Evolutionary conservation across 306 rosid genomes (phyloP).

Genomic region (Trifolium fragiferum): DNA sequence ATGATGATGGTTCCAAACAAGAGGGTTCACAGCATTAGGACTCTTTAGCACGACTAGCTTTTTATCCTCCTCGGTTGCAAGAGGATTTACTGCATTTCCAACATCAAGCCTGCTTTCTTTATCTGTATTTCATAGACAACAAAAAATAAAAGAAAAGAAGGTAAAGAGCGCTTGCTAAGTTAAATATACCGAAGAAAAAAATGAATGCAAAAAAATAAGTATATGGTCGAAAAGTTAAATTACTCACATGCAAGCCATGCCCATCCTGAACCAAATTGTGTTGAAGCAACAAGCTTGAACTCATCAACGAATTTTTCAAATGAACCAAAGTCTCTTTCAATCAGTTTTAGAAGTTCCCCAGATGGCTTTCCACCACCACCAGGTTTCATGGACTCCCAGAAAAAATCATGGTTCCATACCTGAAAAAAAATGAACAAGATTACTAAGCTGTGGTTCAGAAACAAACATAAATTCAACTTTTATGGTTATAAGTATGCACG

Average conservation of each 20-base stretch:
- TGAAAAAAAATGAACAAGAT: conserved; percentile 38
- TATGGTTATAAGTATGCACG: conserved; percentile 1
- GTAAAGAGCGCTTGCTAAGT: neutral
- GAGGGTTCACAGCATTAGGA: conserved; percentile 91
- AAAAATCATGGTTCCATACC: conserved; percentile 95
- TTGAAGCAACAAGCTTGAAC: conserved; percentile 73
- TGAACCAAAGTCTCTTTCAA: conserved; percentile 88
- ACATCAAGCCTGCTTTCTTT: conserved; percentile 69
- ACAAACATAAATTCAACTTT: conserved; percentile 16
- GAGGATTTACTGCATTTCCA: conserved; percentile 77
- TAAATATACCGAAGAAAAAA: conserved; percentile 28
- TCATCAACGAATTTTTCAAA: conserved; percentile 63
- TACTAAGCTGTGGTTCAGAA: conserved; percentile 4
- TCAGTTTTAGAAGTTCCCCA: conserved; percentile 79
- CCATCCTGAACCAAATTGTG: conserved; percentile 99
- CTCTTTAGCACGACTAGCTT: conserved; percentile 79
- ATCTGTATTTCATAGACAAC: conserved; percentile 47
- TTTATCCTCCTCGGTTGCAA: conserved; percentile 67
- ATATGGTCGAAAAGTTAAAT: conserved; percentile 20
- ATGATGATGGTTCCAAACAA: conserved; percentile 69
- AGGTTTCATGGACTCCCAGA: conserved; percentile 96
- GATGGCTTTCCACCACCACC: conserved; percentile 84
- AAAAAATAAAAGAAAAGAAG: neutral
- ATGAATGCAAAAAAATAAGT: conserved; percentile 31
- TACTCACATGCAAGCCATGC: conserved; percentile 93